Evolutionary conservation across 352 stramenopile species (phyloP).

Genomic region (Bremia lactucae): DNA sequence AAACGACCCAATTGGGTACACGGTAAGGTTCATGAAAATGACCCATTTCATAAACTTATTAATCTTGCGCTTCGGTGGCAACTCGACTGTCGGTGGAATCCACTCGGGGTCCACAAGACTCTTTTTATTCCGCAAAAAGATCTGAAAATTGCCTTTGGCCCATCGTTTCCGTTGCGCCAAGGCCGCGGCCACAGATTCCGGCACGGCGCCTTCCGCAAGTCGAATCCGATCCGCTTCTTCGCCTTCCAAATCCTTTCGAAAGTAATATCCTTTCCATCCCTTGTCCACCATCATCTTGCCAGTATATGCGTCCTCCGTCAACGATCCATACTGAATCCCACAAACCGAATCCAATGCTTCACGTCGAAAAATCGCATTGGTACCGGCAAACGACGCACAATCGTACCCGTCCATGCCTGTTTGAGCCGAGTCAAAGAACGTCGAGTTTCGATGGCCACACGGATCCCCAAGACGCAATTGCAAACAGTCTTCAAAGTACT

Average conservation of each 20-base stretch:
- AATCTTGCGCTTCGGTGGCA: slow-evolving; percentile 49
- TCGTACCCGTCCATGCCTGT: slow-evolving; percentile 71
- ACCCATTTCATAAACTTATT: slow-evolving; percentile 74
- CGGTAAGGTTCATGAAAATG: slow-evolving; percentile 73
- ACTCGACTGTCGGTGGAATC: slow-evolving; percentile 32
- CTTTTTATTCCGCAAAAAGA: slow-evolving; percentile 56
- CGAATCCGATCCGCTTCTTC: slow-evolving; percentile 59
- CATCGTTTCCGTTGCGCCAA: slow-evolving; percentile 61
- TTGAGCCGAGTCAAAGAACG: slow-evolving; percentile 60
- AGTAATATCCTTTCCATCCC: slow-evolving; percentile 69
- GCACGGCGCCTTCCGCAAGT: slow-evolving; percentile 49
- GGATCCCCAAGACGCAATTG: slow-evolving; percentile 53
- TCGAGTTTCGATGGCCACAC: slow-evolving; percentile 57
- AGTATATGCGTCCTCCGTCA: slow-evolving; percentile 71
- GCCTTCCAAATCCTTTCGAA: slow-evolving; percentile 65
- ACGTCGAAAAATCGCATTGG: slow-evolving; percentile 67
- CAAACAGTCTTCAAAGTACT: slow-evolving; percentile 66
- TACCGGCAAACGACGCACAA: slow-evolving; percentile 61
- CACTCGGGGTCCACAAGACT: slow-evolving; percentile 53
- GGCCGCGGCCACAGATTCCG: slow-evolving; percentile 49
- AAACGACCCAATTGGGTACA: slow-evolving; percentile 69
- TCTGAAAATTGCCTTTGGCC: slow-evolving; percentile 75
- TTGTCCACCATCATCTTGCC: slow-evolving; percentile 78
- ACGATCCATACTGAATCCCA: slow-evolving; percentile 60
- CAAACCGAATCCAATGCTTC: slow-evolving; percentile 62